A percentile compares a stretch with the other conserved stretches of the same genome.
Conservation (phyloP, 176 grass and related monocot species). For the Lolium perenne region DNA sequence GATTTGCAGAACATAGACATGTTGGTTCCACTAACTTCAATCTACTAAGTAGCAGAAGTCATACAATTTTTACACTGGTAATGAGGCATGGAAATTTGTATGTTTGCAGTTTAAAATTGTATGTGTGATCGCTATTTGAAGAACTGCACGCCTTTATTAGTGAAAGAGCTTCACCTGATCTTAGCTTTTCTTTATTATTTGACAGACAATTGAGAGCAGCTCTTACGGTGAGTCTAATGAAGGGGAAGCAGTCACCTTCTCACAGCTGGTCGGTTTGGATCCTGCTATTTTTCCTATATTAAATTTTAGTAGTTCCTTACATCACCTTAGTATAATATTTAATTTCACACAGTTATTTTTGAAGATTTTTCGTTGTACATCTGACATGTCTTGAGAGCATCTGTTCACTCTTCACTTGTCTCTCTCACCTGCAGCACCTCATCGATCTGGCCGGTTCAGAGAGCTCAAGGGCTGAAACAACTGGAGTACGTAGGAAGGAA, state of each 20-base stretch:
- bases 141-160: constrained; percentile 30
- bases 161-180: constrained; percentile 32
- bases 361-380: background rate
- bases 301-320: constrained; percentile 28
- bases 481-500: constrained; percentile 97
- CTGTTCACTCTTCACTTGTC: constrained; percentile 52
- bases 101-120: constrained; percentile 20
- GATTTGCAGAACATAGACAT: constrained; percentile 93
- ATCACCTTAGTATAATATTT: constrained; percentile 26
- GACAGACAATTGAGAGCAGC: constrained; percentile 98
- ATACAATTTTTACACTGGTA: constrained; percentile 99
- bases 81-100: constrained; percentile 7
- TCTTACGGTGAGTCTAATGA: constrained; percentile 78
- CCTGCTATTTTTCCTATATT: constrained; percentile 19
- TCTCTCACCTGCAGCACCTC: constrained; percentile 91
- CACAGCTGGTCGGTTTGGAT: constrained; percentile 80
- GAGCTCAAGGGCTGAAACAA: constrained; percentile 97
- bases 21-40: constrained; percentile 99
- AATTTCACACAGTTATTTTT: constrained; percentile 12
- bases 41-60: constrained; percentile 98
- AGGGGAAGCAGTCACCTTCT: constrained; percentile 88
- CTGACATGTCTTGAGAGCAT: constrained; percentile 10
- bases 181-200: constrained; percentile 37
- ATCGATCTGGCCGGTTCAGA: constrained; percentile 99
- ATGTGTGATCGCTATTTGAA: constrained; percentile 24